phyloP scores from a whole-genome alignment of 106 monocot genomes.

The Acorus gramineus region DNA sequence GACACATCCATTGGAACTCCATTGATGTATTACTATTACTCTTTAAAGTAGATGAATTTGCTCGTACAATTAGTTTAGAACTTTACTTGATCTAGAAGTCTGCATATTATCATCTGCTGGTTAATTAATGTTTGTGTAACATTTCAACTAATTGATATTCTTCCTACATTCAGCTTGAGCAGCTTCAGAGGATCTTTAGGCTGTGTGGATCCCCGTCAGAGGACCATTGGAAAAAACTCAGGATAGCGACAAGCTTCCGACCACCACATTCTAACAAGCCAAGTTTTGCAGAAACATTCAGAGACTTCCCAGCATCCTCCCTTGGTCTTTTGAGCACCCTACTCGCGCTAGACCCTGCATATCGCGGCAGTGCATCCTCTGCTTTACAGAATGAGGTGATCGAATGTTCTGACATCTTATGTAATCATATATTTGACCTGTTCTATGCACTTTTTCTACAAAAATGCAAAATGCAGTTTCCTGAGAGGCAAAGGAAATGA shows the following conservation, averaged over 20 bases:
- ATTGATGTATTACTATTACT: too few species aligned
- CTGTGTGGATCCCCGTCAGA: slow-evolving; percentile 35
- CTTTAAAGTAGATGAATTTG: too few species aligned
- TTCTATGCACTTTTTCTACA: too few species aligned
- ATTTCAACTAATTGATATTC: not conserved
- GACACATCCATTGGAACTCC: too few species aligned
- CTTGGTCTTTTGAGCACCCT: slow-evolving; percentile 20
- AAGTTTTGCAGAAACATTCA: slow-evolving; percentile 19
- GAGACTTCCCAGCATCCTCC: slow-evolving; percentile 26
- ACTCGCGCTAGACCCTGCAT: slow-evolving; percentile 27
- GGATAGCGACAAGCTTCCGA: slow-evolving; percentile 22
- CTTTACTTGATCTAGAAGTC: too few species aligned
- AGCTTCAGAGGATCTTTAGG: slow-evolving; percentile 36
- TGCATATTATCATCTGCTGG: too few species aligned
- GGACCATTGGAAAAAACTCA: slow-evolving; percentile 36
- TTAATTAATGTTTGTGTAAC: too few species aligned
- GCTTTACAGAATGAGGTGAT: slow-evolving; percentile 31
- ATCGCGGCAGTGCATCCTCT: slow-evolving; percentile 33
- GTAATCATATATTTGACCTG: too few species aligned
- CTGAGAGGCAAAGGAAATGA: too few species aligned
- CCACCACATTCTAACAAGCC: slow-evolving; percentile 27
- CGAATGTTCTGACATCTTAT: not conserved
- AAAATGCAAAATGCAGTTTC: too few species aligned
- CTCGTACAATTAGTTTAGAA: too few species aligned
- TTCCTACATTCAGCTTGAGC: slow-evolving; percentile 25